Base-by-base conservation (phyloP, 805 yeast species). In the Sungouiozyma ichnusensis region DNA sequence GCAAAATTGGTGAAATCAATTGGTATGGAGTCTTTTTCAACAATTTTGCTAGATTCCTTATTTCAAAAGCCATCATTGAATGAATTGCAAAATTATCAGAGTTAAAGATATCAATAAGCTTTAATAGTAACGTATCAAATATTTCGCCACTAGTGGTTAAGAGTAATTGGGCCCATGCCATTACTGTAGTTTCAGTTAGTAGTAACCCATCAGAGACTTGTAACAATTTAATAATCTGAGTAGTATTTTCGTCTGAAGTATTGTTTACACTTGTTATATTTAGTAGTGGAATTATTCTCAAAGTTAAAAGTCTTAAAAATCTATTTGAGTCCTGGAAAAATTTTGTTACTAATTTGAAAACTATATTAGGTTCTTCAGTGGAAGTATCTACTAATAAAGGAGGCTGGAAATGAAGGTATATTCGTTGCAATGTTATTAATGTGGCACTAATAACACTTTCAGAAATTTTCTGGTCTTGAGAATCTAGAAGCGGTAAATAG, bases 1-100 rank as follows among this genome's bases (percentile, higher is more conserved):
- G 87, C 52, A 92, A 71, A 46, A 76, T 84, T 0, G 95, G 95
- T 6, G 84, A 76, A 16, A 86, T 65, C 13, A 90, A 62, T 55
- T 82, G 85, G 75, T 90, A 87, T 0, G 94, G 80, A 0, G 95
- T 76, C 31, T 74, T 63, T 1, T 67, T 61, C 49, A 75, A 74
- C 1, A 75, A 66, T 15, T 63, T 52, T 0, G 96, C 81, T 11
- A 83, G 69, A 29, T 70, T 63, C 17, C 74, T 63, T 3, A 90
- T 63, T 43, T 79, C 80, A 48, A 78, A 77, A 0, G 86, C 86
- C 50, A 83, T 65, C 50, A 85, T 76, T 1, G 79, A 73, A 47
- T 77, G 78, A 18, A 50, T 46, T 51, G 80, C 81, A 40, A 75
- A 76, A 55, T 79, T 79, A 2, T 67, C 53, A 15, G 81, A 82